Conservation (phyloP, 257 asterid species). For the Cinchona pubescens region DNA sequence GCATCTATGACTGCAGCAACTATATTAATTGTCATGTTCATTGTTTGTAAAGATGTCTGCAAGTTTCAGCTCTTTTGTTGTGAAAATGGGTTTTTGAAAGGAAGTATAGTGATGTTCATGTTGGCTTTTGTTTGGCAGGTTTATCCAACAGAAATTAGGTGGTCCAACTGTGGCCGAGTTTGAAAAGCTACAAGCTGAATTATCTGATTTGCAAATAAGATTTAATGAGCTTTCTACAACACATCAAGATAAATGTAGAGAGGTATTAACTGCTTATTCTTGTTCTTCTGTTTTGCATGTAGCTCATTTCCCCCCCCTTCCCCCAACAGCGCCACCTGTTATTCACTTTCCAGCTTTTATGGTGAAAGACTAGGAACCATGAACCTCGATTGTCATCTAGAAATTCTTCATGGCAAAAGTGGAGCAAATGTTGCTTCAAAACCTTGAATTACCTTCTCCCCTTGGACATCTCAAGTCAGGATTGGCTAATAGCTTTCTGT, state of each 20-base stretch:
- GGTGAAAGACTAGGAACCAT: neutral
- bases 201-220: constrained; percentile 56
- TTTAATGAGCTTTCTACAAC: constrained; percentile 60
- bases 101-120: too few relatives aligned
- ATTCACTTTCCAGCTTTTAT: neutral
- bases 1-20: neutral
- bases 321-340: neutral
- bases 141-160: constrained; percentile 85
- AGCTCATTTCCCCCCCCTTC: neutral
- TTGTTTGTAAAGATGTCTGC: neutral
- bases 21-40: neutral
- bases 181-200: constrained; percentile 75
- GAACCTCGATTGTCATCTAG: neutral
- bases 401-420: neutral
- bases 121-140: constrained; percentile 44
- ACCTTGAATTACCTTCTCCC: neutral
- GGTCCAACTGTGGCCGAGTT: constrained; percentile 77
- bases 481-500: neutral
- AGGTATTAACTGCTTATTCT: constrained; percentile 39
- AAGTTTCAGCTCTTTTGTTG: neutral
- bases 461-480: neutral
- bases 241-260: constrained; percentile 68
- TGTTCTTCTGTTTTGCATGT: neutral
- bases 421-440: neutral
- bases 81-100: neutral